These are phyloP conservation scores for Umbelopsis isabellina DNA, from an alignment of 192 early-diverging fungal species.

Conservation along the genomic window DNA sequence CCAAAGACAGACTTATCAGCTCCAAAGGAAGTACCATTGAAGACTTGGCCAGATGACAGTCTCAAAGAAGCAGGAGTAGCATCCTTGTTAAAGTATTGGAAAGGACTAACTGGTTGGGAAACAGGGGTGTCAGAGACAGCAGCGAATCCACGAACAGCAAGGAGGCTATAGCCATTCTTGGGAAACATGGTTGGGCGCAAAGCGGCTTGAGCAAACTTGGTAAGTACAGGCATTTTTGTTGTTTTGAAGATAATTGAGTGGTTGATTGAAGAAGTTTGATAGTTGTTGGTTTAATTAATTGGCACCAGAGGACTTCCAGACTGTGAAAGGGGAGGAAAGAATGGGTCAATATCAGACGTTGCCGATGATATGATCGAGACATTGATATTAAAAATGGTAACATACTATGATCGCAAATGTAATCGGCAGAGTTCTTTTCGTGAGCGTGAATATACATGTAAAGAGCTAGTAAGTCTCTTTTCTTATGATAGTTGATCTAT, in stretches of 20 bases:
- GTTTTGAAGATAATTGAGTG: slow-evolving; percentile 18
- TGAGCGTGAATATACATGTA: slow-evolving; percentile 80
- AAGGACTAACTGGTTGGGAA: slow-evolving; percentile 36
- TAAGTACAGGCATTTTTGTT: slow-evolving; percentile 14
- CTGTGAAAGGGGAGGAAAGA: slow-evolving; percentile 16
- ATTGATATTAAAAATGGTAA: background rate
- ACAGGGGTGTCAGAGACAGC: slow-evolving; percentile 61
- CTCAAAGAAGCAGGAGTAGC: slow-evolving; percentile 66
- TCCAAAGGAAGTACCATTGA: slow-evolving; percentile 88
- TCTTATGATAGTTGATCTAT: background rate
- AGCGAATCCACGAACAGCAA: slow-evolving; percentile 41
- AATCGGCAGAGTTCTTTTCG: slow-evolving; percentile 89
- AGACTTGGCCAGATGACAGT: slow-evolving; percentile 80
- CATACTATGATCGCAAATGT: slow-evolving; percentile 86
- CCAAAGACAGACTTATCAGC: slow-evolving; percentile 72
- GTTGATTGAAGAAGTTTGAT: slow-evolving; percentile 21
- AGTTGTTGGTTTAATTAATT: slow-evolving; percentile 18
- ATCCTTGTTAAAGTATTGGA: slow-evolving; percentile 34
- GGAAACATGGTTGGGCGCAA: slow-evolving; percentile 13
- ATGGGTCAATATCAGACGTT: slow-evolving; percentile 37
- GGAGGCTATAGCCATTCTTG: slow-evolving; percentile 9
- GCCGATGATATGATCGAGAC: background rate
- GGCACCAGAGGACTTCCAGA: slow-evolving; percentile 33
- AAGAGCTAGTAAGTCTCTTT: slow-evolving; percentile 21
- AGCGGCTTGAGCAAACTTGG: background rate